phyloP scores from a whole-genome alignment of 768 basidiomycete genomes.

The Lactarius quietus region DNA sequence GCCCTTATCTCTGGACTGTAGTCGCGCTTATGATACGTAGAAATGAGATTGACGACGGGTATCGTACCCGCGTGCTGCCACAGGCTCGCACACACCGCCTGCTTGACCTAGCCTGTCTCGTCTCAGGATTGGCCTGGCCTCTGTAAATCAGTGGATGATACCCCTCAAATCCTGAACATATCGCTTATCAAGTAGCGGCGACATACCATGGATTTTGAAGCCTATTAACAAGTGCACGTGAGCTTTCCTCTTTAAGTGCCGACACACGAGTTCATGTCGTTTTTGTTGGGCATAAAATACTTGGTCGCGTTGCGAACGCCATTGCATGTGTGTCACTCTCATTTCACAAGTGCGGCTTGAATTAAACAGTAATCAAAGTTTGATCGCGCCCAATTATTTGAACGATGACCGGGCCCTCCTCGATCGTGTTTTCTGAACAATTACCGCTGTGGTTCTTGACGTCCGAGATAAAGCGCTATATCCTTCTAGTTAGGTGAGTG shows the following conservation, averaged over 20 bases:
- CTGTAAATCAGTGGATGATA: neutral
- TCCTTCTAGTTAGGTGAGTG: neutral
- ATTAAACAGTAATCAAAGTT: neutral
- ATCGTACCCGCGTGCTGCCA: neutral
- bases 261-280: neutral
- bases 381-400: neutral
- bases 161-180: neutral
- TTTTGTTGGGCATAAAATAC: too few relatives aligned
- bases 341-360: neutral
- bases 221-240: neutral
- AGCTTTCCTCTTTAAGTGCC: neutral
- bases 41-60: neutral
- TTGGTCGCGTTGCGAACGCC: neutral
- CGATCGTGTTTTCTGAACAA: neutral
- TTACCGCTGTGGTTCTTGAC: neutral
- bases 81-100: neutral
- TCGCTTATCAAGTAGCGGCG: neutral
- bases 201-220: neutral
- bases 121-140: neutral
- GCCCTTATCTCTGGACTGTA: neutral
- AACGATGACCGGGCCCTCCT: neutral
- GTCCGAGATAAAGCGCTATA: neutral
- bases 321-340: neutral
- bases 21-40: neutral
- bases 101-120: neutral